A percentile compares a stretch with the other conserved stretches of the same genome.
Evolutionary conservation across 305 asterid species (phyloP).

Genomic region (Striga hermonthica): DNA sequence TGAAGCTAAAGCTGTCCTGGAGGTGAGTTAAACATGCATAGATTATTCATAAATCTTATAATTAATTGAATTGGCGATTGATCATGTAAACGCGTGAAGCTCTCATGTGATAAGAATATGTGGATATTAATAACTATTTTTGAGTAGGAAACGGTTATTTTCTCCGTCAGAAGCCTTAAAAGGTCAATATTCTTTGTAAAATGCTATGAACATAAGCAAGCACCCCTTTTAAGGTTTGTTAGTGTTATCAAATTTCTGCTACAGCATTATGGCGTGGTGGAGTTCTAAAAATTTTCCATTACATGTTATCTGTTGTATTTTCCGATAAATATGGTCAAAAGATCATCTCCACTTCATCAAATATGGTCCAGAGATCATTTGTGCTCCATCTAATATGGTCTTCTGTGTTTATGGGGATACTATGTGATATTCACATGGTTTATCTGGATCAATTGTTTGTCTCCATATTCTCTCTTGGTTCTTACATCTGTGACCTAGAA

Average conservation of each 20-base stretch:
- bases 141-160: background rate
- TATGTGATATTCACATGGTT: background rate
- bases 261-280: no score
- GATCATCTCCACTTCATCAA: no score
- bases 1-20: conserved; percentile 58
- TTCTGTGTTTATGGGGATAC: background rate
- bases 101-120: background rate
- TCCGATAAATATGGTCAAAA: no score
- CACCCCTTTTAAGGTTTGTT: background rate
- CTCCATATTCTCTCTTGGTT: conserved; percentile 1
- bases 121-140: no score
- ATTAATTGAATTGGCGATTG: background rate
- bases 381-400: background rate
- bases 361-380: no score
- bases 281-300: background rate
- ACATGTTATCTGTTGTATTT: background rate
- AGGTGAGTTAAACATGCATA: conserved; percentile 36
- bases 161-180: background rate
- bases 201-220: background rate
- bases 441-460: conserved; percentile 17
- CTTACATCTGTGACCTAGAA: background rate
- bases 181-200: background rate
- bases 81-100: background rate
- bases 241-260: background rate
- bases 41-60: background rate